phyloP scores from a whole-genome alignment of 1,284 basidiomycete species.

The Cutaneotrichosporon sp. region DNA sequence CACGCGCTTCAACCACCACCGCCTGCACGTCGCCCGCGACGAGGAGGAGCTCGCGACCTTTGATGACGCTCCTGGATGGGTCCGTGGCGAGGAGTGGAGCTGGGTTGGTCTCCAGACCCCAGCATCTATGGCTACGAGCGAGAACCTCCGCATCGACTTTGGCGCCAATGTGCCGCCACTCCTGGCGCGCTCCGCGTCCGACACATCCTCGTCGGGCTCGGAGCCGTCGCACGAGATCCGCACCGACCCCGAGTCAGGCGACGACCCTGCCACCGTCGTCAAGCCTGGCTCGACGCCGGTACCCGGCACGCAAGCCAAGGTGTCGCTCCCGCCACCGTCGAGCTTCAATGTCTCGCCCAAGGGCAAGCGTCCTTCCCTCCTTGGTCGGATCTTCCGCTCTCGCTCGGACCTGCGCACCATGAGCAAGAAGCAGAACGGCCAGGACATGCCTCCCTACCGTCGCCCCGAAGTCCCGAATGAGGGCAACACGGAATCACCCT shows the following conservation, averaged over 20 bases:
- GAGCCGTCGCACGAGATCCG: conserved; percentile 15
- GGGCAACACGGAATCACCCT: conserved; percentile 29
- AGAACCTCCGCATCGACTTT: conserved; percentile 27
- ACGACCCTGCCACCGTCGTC: background rate
- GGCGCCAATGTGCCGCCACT: conserved; percentile 20
- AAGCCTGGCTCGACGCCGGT: background rate
- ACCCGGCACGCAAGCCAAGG: background rate
- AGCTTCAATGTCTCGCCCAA: background rate
- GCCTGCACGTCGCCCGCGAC: conserved; percentile 40
- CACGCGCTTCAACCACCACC: conserved; percentile 49
- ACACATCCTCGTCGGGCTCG: conserved; percentile 9
- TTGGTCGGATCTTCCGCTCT: conserved; percentile 22
- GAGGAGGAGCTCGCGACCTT: conserved; percentile 46
- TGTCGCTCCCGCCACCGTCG: background rate
- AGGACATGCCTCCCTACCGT: conserved; percentile 15
- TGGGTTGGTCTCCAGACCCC: conserved; percentile 41
- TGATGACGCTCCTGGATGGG: conserved; percentile 50
- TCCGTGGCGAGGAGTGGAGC: conserved; percentile 48
- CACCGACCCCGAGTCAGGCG: conserved; percentile 15
- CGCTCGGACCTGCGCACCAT: conserved; percentile 18
- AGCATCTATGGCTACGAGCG: conserved; percentile 21
- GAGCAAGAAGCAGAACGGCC: background rate
- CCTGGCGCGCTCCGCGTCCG: background rate
- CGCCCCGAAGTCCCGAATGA: conserved; percentile 25
- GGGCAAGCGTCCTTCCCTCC: conserved; percentile 1